Conservation (phyloP, 208 protist genomes). For the Endotrypanum monterogeii region DNA sequence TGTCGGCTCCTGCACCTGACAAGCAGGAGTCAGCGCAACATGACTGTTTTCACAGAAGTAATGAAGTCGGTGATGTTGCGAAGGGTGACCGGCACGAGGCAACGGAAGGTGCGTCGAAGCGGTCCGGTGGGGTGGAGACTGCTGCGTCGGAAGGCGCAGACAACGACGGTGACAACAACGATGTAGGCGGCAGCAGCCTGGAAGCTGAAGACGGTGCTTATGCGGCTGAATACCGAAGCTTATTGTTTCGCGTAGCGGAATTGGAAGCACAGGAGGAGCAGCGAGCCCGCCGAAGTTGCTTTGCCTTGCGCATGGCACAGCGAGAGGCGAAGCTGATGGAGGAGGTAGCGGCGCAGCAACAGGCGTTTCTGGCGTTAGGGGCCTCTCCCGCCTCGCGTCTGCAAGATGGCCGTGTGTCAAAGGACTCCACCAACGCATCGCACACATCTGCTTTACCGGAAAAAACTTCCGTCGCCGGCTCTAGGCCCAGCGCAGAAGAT, state of each 20-base stretch:
- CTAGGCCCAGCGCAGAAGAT: background rate
- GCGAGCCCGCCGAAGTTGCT: slow-evolving; percentile 18
- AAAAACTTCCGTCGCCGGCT: background rate
- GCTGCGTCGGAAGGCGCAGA: background rate
- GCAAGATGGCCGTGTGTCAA: background rate
- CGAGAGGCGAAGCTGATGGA: slow-evolving; percentile 36
- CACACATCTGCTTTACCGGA: background rate
- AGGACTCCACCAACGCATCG: background rate
- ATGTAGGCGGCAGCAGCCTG: slow-evolving; percentile 3
- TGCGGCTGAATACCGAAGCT: slow-evolving; percentile 32
- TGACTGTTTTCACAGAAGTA: background rate
- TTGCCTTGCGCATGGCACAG: slow-evolving; percentile 43
- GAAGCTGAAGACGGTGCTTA: slow-evolving; percentile 21
- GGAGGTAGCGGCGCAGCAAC: slow-evolving; percentile 23
- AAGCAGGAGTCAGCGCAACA: background rate
- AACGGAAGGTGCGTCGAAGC: background rate
- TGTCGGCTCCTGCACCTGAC: background rate
- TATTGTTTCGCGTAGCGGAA: slow-evolving; percentile 51
- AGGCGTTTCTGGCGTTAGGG: slow-evolving; percentile 17
- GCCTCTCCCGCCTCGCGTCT: background rate
- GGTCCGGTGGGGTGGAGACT: background rate
- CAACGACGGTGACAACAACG: background rate
- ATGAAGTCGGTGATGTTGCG: background rate
- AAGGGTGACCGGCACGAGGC: background rate
- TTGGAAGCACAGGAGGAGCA: slow-evolving; percentile 36